These are phyloP conservation scores for Stereum hirsutum DNA, from an alignment of 1,284 basidiomycete species.

Conservation along the genomic window DNA sequence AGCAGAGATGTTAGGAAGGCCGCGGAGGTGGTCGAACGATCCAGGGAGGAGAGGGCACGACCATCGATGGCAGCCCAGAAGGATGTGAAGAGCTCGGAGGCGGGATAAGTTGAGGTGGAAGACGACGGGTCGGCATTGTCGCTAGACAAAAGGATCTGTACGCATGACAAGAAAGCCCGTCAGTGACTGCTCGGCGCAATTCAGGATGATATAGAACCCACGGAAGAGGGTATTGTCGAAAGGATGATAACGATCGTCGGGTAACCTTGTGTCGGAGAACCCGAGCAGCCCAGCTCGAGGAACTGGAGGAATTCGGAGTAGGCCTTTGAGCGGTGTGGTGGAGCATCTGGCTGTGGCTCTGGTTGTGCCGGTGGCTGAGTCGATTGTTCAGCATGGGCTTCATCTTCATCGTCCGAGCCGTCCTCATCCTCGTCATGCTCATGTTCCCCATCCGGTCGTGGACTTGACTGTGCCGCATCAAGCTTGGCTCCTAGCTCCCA, in stretches of 20 bases:
- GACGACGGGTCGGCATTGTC: no score
- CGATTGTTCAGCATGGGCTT: conserved; percentile 22
- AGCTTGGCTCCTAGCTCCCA: conserved; percentile 43
- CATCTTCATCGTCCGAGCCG: conserved; percentile 26
- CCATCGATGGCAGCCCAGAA: conserved; percentile 74
- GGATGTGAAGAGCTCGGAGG: conserved; percentile 41
- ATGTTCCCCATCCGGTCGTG: no score
- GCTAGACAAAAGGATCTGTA: conserved; percentile 17
- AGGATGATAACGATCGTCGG: conserved; percentile 70
- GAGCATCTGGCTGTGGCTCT: conserved; percentile 5
- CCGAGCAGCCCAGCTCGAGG: conserved; percentile 65
- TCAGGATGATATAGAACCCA: conserved; percentile 23
- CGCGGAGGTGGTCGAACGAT: conserved; percentile 37
- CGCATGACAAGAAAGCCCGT: conserved; percentile 8
- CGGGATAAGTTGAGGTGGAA: conserved; percentile 4
- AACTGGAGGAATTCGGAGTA: conserved; percentile 71
- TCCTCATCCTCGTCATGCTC: conserved; percentile 19
- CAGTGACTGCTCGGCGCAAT: no score
- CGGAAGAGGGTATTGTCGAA: conserved; percentile 64
- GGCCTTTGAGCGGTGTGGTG: conserved; percentile 29
- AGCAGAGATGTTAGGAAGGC: conserved; percentile 63
- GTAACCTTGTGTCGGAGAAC: conserved; percentile 69
- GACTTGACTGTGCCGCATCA: no score
- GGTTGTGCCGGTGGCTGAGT: conserved; percentile 5
- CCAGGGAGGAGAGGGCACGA: conserved; percentile 46